These are phyloP conservation scores for Leavenworthia alabamica DNA, from an alignment of 345 rosid genomes.

Conservation along the genomic window DNA sequence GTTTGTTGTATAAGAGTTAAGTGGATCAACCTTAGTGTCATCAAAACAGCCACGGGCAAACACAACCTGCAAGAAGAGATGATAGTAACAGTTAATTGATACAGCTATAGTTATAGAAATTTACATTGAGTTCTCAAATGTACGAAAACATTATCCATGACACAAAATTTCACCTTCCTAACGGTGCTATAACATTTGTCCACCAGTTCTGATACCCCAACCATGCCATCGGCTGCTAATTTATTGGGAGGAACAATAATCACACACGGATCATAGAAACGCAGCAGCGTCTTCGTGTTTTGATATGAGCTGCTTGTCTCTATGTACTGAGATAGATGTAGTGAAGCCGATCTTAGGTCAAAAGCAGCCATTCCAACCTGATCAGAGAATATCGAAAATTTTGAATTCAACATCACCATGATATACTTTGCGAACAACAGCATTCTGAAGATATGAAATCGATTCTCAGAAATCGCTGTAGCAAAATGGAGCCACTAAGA, in stretches of 20 bases:
- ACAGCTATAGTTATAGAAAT: neutral
- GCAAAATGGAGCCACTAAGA: slow-evolving; percentile 6
- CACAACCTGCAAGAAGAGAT: slow-evolving; percentile 50
- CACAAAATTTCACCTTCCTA: slow-evolving; percentile 55
- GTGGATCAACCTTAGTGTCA: slow-evolving; percentile 74
- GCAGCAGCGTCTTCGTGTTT: slow-evolving; percentile 76
- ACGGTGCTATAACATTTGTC: slow-evolving; percentile 55
- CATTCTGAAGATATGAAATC: neutral
- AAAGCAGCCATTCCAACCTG: slow-evolving; percentile 97
- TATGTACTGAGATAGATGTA: slow-evolving; percentile 92
- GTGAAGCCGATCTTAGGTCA: slow-evolving; percentile 78
- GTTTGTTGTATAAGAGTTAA: slow-evolving; percentile 3
- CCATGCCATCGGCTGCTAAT: slow-evolving; percentile 81
- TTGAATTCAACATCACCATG: neutral
- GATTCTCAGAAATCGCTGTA: slow-evolving; percentile 4
- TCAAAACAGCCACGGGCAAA: slow-evolving; percentile 89
- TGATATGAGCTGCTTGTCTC: slow-evolving; percentile 96
- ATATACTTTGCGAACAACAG: neutral
- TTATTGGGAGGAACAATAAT: slow-evolving; percentile 79
- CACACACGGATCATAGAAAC: slow-evolving; percentile 76
- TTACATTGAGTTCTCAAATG: neutral
- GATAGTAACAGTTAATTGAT: neutral
- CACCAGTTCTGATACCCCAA: slow-evolving; percentile 81
- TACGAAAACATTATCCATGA: neutral
- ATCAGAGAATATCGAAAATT: neutral